phyloP scores from a whole-genome alignment of 2,329 filamentous ascomycete species.

The Lecanicillium sp. region DNA sequence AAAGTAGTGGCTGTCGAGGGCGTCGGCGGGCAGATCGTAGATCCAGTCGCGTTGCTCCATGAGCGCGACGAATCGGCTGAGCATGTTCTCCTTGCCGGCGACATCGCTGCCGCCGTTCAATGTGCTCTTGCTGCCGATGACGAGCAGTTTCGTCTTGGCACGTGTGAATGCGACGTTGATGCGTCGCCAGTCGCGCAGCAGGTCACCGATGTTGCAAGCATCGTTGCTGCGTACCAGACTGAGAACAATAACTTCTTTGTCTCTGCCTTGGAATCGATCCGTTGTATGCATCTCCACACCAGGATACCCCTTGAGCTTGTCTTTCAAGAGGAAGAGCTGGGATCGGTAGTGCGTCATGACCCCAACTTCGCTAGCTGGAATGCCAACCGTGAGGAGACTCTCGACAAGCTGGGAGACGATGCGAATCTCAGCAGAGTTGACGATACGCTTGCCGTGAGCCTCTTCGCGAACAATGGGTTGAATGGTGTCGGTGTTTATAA shows the following conservation, averaged over 20 bases:
- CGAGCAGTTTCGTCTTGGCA: constrained; percentile 84
- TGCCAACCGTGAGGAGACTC: constrained; percentile 66
- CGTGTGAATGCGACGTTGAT: constrained; percentile 96
- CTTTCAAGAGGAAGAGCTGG: constrained; percentile 77
- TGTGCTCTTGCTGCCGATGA: constrained; percentile 77
- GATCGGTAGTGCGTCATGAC: constrained; percentile 97
- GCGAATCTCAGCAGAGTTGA: constrained; percentile 77
- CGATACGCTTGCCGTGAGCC: constrained; percentile 75
- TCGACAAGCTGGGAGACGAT: constrained; percentile 77
- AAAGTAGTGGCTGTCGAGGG: constrained; percentile 62
- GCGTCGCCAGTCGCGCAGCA: constrained; percentile 84
- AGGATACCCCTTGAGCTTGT: constrained; percentile 54
- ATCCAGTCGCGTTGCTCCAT: constrained; percentile 78
- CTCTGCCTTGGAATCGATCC: constrained; percentile 91
- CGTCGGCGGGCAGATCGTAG: constrained; percentile 61
- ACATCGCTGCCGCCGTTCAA: constrained; percentile 51
- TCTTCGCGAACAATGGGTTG: constrained; percentile 61
- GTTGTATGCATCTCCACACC: constrained; percentile 93
- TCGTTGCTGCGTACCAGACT: constrained; percentile 86
- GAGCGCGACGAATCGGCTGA: constrained; percentile 67
- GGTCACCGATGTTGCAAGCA: constrained; percentile 73
- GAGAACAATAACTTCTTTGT: constrained; percentile 88
- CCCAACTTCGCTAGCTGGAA: constrained; percentile 72
- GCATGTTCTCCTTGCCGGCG: constrained; percentile 65
- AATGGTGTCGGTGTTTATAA: constrained; percentile 83